A percentile compares a stretch with the other conserved stretches of the same genome.
Conservation (phyloP, 176 grass and related monocot species). For the Carex cristatella region DNA sequence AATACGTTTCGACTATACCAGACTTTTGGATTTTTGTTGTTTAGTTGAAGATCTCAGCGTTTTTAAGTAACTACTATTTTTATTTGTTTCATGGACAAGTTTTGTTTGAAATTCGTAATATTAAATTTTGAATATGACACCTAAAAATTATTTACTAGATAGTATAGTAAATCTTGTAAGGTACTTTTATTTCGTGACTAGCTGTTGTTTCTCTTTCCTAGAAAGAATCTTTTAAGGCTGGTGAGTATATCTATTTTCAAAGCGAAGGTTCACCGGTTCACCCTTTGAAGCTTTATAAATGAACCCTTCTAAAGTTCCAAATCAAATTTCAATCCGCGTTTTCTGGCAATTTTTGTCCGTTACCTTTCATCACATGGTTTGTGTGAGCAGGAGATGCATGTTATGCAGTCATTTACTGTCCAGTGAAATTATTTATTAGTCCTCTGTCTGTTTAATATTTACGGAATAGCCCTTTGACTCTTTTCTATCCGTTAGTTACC, state of each 20-base stretch:
- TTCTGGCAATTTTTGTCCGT: not conserved
- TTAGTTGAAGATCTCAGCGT: not conserved
- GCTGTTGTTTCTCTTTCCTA: not conserved
- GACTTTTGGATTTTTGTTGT: not conserved
- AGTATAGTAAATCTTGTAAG: not conserved
- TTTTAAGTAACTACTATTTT: conserved; percentile 1
- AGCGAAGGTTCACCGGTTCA: not conserved
- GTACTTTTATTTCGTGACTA: not conserved
- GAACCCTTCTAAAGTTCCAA: not conserved
- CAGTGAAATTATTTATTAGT: not conserved
- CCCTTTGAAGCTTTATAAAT: not conserved
- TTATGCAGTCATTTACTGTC: not conserved
- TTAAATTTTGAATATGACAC: not conserved
- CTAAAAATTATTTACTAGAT: too few species aligned
- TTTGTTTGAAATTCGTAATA: not conserved
- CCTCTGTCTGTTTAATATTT: not conserved
- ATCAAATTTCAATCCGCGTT: not conserved
- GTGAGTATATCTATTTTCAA: not conserved
- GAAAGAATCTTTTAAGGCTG: not conserved
- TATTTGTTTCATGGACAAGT: not conserved
- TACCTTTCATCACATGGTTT: conserved; percentile 4
- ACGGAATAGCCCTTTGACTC: not conserved
- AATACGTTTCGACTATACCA: not conserved
- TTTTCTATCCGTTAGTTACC: not conserved
- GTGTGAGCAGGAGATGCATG: not conserved